These are phyloP conservation scores for Pelargonium hybrid DNA, from an alignment of 441 rosid species.

Conservation along the genomic window DNA sequence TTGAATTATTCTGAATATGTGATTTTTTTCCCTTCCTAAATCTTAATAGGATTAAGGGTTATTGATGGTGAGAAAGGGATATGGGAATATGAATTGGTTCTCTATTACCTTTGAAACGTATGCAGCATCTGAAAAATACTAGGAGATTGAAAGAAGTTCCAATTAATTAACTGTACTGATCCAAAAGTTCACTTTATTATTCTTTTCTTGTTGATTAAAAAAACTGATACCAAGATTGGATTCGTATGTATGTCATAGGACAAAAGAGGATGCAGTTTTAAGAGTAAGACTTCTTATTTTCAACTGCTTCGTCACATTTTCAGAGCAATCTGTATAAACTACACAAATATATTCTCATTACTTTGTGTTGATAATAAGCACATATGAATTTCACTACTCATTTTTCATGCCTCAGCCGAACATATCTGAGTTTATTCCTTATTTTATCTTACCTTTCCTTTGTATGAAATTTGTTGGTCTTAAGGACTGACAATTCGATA, in stretches of 20 bases:
- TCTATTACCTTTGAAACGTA: neutral
- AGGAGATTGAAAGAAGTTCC: neutral
- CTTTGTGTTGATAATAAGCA: neutral
- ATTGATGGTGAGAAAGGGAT: no score
- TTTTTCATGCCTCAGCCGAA: neutral
- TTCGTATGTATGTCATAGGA: neutral
- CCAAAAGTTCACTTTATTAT: no score
- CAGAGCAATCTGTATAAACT: neutral
- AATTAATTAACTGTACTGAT: no score
- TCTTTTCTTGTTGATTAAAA: no score
- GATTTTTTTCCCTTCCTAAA: no score
- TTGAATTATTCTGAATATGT: no score
- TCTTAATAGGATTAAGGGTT: no score
- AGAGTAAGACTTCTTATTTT: neutral
- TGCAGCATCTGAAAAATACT: neutral
- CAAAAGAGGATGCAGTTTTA: neutral
- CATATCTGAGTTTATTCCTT: neutral
- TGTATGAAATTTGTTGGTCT: neutral
- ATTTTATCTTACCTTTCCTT: neutral
- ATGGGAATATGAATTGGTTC: neutral
- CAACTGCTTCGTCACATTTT: neutral
- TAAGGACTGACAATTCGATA: neutral
- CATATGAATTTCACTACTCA: neutral
- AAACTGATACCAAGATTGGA: neutral
- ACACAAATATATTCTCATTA: neutral